Percentiles rank a stretch among this genome's conserved stretches.
Conservation (phyloP, 495 filamentous ascomycete genomes). For the Xylaria telfairii region DNA sequence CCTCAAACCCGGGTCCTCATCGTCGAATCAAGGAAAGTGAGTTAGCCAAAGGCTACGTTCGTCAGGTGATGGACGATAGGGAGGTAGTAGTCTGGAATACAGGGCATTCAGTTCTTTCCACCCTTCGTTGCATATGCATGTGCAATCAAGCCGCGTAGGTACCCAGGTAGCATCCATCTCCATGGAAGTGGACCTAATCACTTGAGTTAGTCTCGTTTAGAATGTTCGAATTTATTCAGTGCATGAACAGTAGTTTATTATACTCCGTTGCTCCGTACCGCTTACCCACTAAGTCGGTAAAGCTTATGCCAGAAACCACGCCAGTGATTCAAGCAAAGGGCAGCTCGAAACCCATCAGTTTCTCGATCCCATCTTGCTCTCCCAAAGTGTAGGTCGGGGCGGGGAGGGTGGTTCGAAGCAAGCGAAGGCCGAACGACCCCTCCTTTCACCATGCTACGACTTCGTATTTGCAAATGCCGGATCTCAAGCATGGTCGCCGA, state of each 20-base stretch:
- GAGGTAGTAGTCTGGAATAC: neutral
- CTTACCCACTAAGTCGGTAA: neutral
- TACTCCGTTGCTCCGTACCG: neutral
- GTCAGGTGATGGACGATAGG: neutral
- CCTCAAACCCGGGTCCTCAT: neutral
- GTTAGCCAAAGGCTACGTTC: neutral
- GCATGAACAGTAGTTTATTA: neutral
- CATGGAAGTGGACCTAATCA: neutral
- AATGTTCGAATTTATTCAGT: too few relatives aligned
- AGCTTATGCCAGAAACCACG: neutral
- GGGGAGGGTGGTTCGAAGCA: neutral
- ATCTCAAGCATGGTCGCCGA: neutral
- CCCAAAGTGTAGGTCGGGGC: neutral
- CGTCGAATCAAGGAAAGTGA: neutral
- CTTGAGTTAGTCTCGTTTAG: neutral
- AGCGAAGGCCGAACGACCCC: neutral
- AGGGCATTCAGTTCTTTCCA: neutral
- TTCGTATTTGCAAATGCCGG: neutral
- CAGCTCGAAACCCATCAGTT: neutral
- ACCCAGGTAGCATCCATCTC: neutral
- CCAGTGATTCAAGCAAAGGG: constrained; percentile 1
- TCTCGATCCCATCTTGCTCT: neutral
- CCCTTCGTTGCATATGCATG: neutral
- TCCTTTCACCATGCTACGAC: too few relatives aligned
- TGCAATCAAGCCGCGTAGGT: neutral